Base-by-base conservation (phyloP, 805 yeast genomes). In the Candida anglica region DNA sequence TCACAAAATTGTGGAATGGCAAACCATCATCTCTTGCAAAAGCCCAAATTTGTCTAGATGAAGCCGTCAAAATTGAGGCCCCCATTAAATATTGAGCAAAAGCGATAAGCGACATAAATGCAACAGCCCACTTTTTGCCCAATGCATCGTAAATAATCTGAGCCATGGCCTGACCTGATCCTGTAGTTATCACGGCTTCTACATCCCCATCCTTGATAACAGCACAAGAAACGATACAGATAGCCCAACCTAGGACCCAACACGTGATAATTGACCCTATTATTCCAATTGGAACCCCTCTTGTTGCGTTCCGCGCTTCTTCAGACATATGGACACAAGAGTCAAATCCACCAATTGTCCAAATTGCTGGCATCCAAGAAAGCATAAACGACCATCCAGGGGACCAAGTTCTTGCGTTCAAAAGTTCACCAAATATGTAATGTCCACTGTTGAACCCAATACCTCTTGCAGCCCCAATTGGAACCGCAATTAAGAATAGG, bases 401-500 rank as follows among this genome's bases (percentile, higher is more conserved):
- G 7, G 77, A 68, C 79, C 84, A 81, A 22, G 66, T 70, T 22
- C 78, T 62, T 32, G 53, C 55, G 48, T 77, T 77, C 18, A 69
- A 60, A 34, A 69, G 66, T 27, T 69, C 53, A 19, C 78, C 77
- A 53, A 79, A 81, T 19, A 80, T 79, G 48, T 63, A 78, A 6
- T 50, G 40, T 13, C 42, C 46, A 34, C 38, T 47, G 24, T 53
- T 52, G 38, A 54, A 53, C 4, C 54, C 50, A 19, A 56, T 52
- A 25, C 48, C 46, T 15, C 46, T 52, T 2, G 52, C 27, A 3
- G 77, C 69, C 18, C 85, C 88, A 31, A 77, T 68, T 7, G 86
- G 86, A 19, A 81, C 52, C 5, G 84, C 86, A 47, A 81, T 77
- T 44, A 79, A 52, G 38, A 79, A 73, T 17, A 83, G 51, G 10